Conservation (phyloP, 2,329 filamentous ascomycete genomes). For the Fusarium dlaminii region DNA sequence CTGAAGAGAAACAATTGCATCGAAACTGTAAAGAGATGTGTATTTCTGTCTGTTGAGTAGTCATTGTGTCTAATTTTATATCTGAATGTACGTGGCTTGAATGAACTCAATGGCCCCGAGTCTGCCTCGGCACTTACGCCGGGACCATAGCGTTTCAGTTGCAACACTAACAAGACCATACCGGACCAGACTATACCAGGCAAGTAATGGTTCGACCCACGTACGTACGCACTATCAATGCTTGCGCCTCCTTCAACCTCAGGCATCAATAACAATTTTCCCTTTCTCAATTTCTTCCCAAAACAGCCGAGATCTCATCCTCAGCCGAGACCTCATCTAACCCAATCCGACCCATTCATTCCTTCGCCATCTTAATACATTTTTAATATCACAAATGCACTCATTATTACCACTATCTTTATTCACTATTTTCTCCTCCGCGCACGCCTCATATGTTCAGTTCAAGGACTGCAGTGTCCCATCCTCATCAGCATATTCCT, state of each 20-base stretch:
- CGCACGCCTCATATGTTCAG: conserved; percentile 26
- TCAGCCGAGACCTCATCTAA: neutral
- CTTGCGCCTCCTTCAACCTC: neutral
- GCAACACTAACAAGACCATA: neutral
- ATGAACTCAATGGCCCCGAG: no score
- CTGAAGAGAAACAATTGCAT: neutral
- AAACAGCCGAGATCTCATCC: neutral
- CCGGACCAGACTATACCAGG: neutral
- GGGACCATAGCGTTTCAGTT: neutral
- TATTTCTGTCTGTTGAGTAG: rapidly evolving
- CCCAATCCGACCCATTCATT: neutral
- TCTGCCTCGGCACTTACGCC: neutral
- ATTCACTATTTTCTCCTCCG: neutral
- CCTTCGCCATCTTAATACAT: neutral
- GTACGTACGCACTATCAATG: neutral
- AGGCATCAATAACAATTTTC: neutral
- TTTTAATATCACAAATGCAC: neutral
- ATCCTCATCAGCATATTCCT: conserved; percentile 5
- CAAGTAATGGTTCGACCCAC: neutral
- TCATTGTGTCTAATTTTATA: rapidly evolving
- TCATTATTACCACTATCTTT: neutral
- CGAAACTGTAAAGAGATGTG: rapidly evolving
- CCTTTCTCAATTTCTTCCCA: neutral
- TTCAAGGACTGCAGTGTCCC: conserved; percentile 19
- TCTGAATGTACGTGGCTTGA: neutral